phyloP scores from a whole-genome alignment of 1,284 basidiomycete species.

The Marasmius tenuissimus region DNA sequence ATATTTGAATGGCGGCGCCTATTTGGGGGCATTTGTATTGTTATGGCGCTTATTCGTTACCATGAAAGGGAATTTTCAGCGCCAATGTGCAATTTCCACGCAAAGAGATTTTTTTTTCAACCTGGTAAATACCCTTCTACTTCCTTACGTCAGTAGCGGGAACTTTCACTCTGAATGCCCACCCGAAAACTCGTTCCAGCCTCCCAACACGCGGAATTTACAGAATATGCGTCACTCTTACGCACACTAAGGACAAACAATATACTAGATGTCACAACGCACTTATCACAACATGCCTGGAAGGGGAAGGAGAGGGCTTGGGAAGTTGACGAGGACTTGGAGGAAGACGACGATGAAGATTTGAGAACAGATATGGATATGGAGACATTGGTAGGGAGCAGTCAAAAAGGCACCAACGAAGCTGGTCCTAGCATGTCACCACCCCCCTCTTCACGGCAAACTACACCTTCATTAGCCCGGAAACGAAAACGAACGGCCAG shows the following conservation, averaged over 20 bases:
- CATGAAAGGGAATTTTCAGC: no score
- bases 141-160: no score
- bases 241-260: constrained; percentile 54
- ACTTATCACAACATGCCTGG: constrained; percentile 31
- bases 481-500: not conserved
- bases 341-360: constrained; percentile 13
- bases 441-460: constrained; percentile 4
- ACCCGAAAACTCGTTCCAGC: constrained; percentile 46
- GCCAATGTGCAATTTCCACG: no score
- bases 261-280: constrained; percentile 52
- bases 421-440: constrained; percentile 8
- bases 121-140: no score
- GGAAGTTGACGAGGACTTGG: constrained; percentile 5
- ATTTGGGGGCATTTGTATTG: no score
- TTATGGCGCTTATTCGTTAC: no score
- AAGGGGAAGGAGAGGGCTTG: constrained; percentile 8
- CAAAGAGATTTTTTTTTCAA: no score
- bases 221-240: constrained; percentile 62
- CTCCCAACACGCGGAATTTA: constrained; percentile 55
- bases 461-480: constrained; percentile 1
- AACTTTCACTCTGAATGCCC: constrained; percentile 2
- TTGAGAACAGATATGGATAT: constrained; percentile 5
- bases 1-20: no score
- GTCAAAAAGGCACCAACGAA: not conserved
- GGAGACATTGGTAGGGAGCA: not conserved